Evolutionary conservation across 257 asterid genomes (phyloP).

Genomic region (Verbascum thapsus): DNA sequence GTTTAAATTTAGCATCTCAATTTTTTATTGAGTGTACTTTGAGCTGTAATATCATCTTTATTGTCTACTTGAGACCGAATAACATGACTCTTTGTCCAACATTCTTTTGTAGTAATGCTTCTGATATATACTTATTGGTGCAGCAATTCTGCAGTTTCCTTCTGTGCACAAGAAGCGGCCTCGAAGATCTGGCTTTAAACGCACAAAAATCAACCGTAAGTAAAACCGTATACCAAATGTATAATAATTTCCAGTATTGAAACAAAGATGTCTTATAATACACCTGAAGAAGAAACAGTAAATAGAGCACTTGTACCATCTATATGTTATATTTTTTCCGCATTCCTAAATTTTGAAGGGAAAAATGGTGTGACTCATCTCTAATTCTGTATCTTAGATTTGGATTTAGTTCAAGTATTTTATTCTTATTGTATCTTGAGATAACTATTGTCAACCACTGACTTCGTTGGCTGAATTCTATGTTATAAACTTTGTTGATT

Average conservation of each 20-base stretch:
- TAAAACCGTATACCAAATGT: background rate
- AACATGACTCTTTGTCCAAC: background rate
- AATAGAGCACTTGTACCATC: background rate
- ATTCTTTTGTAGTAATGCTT: constrained; percentile 18
- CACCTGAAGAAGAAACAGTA: constrained; percentile 19
- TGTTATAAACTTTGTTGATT: constrained; percentile 12
- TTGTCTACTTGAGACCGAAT: constrained; percentile 2
- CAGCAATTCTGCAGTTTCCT: constrained; percentile 98
- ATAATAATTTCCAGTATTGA: constrained; percentile 21
- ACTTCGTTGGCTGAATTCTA: background rate
- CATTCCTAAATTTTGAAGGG: background rate
- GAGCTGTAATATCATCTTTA: background rate
- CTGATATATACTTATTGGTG: constrained; percentile 44
- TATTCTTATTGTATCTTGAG: background rate
- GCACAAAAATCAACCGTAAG: constrained; percentile 90
- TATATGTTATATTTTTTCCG: background rate
- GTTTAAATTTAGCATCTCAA: background rate
- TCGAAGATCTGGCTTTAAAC: constrained; percentile 76
- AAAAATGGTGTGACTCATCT: background rate
- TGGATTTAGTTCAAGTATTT: constrained; percentile 18
- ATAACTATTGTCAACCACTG: constrained; percentile 12
- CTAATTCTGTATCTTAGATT: background rate
- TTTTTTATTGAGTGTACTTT: constrained; percentile 16
- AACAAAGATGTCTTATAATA: constrained; percentile 13
- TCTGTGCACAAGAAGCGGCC: constrained; percentile 77